Evolutionary conservation across 2,329 filamentous ascomycete genomes (phyloP), one percentile per base, ranked within the genome.

Genomic region (Phyllosticta citribraziliensis): DNA sequence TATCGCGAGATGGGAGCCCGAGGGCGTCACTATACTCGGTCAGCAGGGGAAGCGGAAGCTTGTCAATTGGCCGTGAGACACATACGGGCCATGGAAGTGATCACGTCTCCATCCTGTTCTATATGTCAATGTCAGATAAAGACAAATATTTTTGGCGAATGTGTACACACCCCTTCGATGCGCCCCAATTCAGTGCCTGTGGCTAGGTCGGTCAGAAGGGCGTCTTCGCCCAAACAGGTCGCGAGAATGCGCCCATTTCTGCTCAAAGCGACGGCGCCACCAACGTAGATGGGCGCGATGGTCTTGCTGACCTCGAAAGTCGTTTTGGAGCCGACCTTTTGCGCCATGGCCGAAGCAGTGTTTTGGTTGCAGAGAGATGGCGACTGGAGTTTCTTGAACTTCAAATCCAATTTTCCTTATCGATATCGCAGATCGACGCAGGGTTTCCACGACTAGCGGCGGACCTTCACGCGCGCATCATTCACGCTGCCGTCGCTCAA

Each of bases 241-340:
- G 91, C 93, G 60, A 99, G 81, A 65, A 97, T 84, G 68, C 84
- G 84, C 57, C 91, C 91, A 75, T 85, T 84, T 73, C 86, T 84
- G 78, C 93, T 91, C 64, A 97, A 82, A 30, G 90, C 86, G 63
- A 96, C 86, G 66, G 89, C 88, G 52, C 94, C 94, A 60, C 94
- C 94, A 1, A 93, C 96, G 72, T 94, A 97, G 56, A 97, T 93
- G 20, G 94, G 94, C 68, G 91, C 89, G 61, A 99, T 88, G 55
- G 91, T 89, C 69, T 88, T 85, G 66, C 83, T 83, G 62, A 88
- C 84, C 70, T 95, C 89, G 74, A 97, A 99, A 3, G 93, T 96
- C 62, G 91, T 97, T 80, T 91, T 95, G 67, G 81, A 74, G 51
- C 77, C 78, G 64, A 81, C 75, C 73, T 82, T 81, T 69, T 82